Percentiles rank a stretch among this genome's conserved stretches.
phyloP scores from a whole-genome alignment of 352 stramenopile species.

The Globisporangium perplexum region DNA sequence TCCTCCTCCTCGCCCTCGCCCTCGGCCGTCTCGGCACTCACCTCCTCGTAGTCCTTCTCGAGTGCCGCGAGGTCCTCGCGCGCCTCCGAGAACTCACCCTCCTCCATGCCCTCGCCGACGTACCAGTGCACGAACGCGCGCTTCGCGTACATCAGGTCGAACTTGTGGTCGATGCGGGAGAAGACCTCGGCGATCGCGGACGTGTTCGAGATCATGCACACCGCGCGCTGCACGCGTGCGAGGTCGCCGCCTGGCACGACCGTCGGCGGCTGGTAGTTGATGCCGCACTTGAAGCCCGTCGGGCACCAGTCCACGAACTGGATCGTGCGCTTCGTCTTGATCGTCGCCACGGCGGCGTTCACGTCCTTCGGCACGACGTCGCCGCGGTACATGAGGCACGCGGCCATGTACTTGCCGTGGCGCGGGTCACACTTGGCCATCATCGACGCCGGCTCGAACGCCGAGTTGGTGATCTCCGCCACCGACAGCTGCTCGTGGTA shows the following conservation, averaged over 20 bases:
- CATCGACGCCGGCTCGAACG: slow-evolving; percentile 97
- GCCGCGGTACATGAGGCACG: slow-evolving; percentile 98
- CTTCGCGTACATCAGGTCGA: slow-evolving; percentile 99
- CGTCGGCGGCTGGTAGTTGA: slow-evolving; percentile 98
- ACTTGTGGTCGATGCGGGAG: slow-evolving; percentile 99
- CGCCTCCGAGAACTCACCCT: slow-evolving; percentile 99
- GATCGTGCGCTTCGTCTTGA: slow-evolving; percentile 99
- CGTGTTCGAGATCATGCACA: slow-evolving; percentile 99
- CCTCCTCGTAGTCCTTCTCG: slow-evolving; percentile 99
- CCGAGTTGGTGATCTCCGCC: slow-evolving; percentile 97
- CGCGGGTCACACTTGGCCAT: slow-evolving; percentile 99
- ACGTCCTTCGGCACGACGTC: slow-evolving; percentile 94
- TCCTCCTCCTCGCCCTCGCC: slow-evolving; percentile 94
- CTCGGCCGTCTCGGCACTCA: slow-evolving; percentile 97
- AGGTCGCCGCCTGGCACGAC: slow-evolving; percentile 96
- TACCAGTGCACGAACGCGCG: slow-evolving; percentile 99
- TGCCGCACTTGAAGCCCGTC: slow-evolving; percentile 98
- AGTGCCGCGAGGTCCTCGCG: slow-evolving; percentile 97
- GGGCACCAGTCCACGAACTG: slow-evolving; percentile 99
- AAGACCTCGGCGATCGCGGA: slow-evolving; percentile 98
- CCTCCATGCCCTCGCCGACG: slow-evolving; percentile 99
- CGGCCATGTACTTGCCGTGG: slow-evolving; percentile 99
- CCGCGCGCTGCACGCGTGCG: slow-evolving; percentile 95
- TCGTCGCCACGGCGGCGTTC: slow-evolving; percentile 96
- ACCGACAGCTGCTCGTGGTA: slow-evolving; percentile 97